Conservation (phyloP, 2,329 filamentous ascomycete genomes). For the Sclerotinia glacialis region DNA sequence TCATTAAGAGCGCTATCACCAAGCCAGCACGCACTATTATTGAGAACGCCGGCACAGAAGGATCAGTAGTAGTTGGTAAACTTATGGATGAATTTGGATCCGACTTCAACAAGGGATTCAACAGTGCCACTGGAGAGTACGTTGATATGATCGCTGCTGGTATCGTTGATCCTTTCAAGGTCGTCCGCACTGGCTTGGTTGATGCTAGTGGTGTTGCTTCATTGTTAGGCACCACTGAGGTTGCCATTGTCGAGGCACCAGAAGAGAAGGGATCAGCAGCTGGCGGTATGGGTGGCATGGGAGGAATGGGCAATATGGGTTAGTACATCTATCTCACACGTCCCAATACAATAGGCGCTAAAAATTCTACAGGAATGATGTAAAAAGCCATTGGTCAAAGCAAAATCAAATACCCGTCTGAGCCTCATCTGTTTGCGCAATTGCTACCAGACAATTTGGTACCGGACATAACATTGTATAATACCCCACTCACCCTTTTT, state of each 20-base stretch:
- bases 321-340: constrained; percentile 24
- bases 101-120: constrained; percentile 98
- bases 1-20: constrained; percentile 97
- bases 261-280: constrained; percentile 74
- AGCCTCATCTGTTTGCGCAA: constrained; percentile 21
- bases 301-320: constrained; percentile 53
- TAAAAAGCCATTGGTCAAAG: constrained; percentile 34
- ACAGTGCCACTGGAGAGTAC: constrained; percentile 95
- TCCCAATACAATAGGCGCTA: constrained; percentile 1
- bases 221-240: constrained; percentile 94
- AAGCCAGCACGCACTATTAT: constrained; percentile 92
- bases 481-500: constrained; percentile 38
- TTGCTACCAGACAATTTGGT: constrained; percentile 20
- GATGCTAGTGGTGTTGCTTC: constrained; percentile 96
- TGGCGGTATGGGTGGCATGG: constrained; percentile 68
- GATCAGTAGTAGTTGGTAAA: constrained; percentile 95
- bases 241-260: constrained; percentile 95
- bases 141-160: constrained; percentile 96
- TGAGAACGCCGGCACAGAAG: constrained; percentile 95
- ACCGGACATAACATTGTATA: constrained; percentile 35
- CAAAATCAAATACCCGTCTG: constrained; percentile 34
- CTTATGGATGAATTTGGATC: constrained; percentile 86
- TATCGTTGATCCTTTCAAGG: constrained; percentile 99
- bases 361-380: constrained; percentile 38
- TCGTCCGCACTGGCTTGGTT: constrained; percentile 91